These are phyloP conservation scores for Penicillium psychrosexuale DNA, from an alignment of 2,329 filamentous ascomycete species.

Conservation along the genomic window DNA sequence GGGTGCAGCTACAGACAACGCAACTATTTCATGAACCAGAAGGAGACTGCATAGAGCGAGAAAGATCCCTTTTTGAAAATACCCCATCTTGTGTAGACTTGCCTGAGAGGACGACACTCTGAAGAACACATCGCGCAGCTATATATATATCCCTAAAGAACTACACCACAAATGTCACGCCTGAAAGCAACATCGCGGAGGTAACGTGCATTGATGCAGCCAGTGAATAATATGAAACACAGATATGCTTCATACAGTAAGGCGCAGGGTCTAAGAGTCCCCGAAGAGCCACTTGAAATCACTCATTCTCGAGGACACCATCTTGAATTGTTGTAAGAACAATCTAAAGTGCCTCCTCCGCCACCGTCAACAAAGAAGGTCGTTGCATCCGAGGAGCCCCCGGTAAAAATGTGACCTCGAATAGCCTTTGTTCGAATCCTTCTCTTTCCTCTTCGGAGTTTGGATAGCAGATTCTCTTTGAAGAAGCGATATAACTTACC, in stretches of 20 bases:
- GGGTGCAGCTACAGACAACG: background rate
- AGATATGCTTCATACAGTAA: background rate
- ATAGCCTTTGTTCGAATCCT: background rate
- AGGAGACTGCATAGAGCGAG: background rate
- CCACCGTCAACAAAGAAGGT: slow-evolving; percentile 1
- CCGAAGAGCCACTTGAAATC: background rate
- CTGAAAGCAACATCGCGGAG: background rate
- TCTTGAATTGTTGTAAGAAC: background rate
- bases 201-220: slow-evolving; percentile 1
- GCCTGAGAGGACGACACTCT: background rate
- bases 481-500: background rate
- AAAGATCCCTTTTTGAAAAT: background rate
- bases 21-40: background rate
- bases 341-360: background rate
- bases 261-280: background rate
- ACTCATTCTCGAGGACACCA: background rate
- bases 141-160: background rate
- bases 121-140: background rate
- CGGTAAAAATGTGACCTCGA: background rate
- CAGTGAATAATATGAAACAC: slow-evolving; percentile 4
- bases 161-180: background rate
- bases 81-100: background rate
- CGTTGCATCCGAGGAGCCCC: background rate
- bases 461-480: background rate
- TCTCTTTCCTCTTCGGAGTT: background rate